Evolutionary conservation across 495 filamentous ascomycete genomes (phyloP).

Genomic region (Podospora tetraspora): DNA sequence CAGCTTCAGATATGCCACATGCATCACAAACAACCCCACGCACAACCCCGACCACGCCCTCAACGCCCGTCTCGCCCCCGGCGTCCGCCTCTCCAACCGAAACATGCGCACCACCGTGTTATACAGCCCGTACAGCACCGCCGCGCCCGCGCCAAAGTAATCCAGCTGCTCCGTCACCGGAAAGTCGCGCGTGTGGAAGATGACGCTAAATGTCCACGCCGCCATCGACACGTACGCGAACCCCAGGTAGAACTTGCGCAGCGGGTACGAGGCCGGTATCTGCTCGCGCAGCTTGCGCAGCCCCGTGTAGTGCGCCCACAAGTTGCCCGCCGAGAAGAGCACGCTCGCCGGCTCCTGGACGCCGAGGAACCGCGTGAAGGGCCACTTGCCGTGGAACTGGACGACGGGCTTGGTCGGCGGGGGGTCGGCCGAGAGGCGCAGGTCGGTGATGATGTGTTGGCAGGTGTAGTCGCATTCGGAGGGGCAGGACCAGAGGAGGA

Average conservation of each 20-base stretch:
- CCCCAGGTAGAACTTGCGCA: constrained; percentile 72
- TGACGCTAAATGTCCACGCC: constrained; percentile 79
- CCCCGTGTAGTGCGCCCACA: constrained; percentile 78
- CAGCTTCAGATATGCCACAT: constrained; percentile 79
- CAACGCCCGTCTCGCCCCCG: constrained; percentile 53
- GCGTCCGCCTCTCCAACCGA: constrained; percentile 63
- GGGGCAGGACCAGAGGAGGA: constrained; percentile 76
- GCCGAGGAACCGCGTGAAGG: constrained; percentile 81
- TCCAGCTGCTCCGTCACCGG: constrained; percentile 82
- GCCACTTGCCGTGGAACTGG: constrained; percentile 99
- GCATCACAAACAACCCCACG: constrained; percentile 61
- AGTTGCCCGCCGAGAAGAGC: constrained; percentile 86
- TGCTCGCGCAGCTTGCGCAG: constrained; percentile 60
- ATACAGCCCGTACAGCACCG: constrained; percentile 85
- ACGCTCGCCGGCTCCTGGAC: constrained; percentile 94
- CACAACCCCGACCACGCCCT: constrained; percentile 72
- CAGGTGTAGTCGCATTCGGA: constrained; percentile 97
- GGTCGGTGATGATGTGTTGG: constrained; percentile 85
- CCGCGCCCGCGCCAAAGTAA: constrained; percentile 91
- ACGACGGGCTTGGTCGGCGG: constrained; percentile 52
- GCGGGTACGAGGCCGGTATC: constrained; percentile 65
- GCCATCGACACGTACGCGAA: constrained; percentile 78
- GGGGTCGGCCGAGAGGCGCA: constrained; percentile 54
- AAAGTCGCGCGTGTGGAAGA: constrained; percentile 92
- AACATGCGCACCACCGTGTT: constrained; percentile 76